Percentiles rank a stretch among this genome's conserved stretches.
phyloP scores from a whole-genome alignment of 371 early-diverging fungal genomes.

The Mortierella sp. region DNA sequence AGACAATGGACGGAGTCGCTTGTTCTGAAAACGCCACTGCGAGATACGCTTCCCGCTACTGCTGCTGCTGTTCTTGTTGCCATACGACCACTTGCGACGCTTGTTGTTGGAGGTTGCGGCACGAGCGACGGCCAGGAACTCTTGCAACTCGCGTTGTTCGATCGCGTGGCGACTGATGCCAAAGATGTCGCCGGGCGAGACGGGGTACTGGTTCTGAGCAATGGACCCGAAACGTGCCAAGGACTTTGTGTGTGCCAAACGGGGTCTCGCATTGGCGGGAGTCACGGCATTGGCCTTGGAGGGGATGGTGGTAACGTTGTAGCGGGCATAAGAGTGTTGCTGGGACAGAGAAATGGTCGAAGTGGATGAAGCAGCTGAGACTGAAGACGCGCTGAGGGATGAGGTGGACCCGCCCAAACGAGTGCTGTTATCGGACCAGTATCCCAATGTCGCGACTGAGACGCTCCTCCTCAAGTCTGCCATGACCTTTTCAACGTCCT shows the following conservation, averaged over 20 bases:
- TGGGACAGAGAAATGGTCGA: not conserved
- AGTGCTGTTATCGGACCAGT: not conserved
- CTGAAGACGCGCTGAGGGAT: not conserved
- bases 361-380: not conserved
- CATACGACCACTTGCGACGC: constrained; percentile 22
- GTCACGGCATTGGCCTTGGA: not conserved
- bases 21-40: constrained; percentile 34
- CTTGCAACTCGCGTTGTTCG: constrained; percentile 41
- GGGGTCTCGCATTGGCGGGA: not conserved
- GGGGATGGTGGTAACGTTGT: not conserved
- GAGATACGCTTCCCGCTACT: constrained; percentile 1
- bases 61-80: constrained; percentile 14
- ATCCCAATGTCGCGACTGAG: constrained; percentile 36
- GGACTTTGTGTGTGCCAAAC: constrained; percentile 17
- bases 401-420: not conserved
- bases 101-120: not conserved
- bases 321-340: not conserved
- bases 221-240: constrained; percentile 28
- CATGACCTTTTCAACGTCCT: constrained; percentile 28
- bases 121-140: constrained; percentile 35
- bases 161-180: constrained; percentile 52
- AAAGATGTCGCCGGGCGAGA: constrained; percentile 48
- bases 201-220: constrained; percentile 40
- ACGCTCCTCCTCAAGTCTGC: constrained; percentile 42
- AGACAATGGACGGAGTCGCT: constrained; percentile 18